phyloP scores from a whole-genome alignment of 495 filamentous ascomycete genomes.

The Podospora conica region DNA sequence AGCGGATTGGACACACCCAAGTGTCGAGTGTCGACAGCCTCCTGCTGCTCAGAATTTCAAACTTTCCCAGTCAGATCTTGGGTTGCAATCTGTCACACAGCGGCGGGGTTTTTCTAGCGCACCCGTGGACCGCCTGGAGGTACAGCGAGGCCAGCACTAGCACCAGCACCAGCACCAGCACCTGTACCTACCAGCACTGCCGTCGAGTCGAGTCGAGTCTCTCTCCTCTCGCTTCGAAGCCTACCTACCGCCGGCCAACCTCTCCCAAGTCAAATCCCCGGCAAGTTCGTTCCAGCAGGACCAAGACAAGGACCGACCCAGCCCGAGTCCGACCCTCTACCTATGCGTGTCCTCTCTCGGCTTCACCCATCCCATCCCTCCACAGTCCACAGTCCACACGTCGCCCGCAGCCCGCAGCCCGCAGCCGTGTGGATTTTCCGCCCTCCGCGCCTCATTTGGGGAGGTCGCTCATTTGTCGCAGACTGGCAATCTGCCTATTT shows the following conservation, averaged over 20 bases:
- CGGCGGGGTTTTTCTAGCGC: conserved; percentile 1
- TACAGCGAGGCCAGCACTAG: neutral
- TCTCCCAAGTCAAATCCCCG: neutral
- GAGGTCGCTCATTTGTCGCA: conserved; percentile 33
- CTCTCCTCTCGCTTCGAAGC: neutral
- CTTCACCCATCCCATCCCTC: conserved; percentile 13
- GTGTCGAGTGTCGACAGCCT: neutral
- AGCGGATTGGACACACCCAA: neutral
- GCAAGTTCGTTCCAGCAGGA: neutral
- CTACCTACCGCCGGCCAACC: neutral
- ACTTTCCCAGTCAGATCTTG: neutral
- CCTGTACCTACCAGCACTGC: neutral
- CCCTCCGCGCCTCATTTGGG: conserved; percentile 23
- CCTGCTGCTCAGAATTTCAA: neutral
- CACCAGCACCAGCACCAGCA: neutral
- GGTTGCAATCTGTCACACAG: conserved; percentile 6
- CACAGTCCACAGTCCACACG: neutral
- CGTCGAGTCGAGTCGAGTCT: no score
- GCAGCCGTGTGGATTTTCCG: conserved; percentile 4
- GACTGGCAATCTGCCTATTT: conserved; percentile 37
- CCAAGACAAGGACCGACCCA: neutral
- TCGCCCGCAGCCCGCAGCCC: neutral
- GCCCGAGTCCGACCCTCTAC: neutral
- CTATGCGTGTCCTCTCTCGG: neutral
- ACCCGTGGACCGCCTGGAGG: neutral